A percentile compares a stretch with the other conserved stretches of the same genome.
Conservation (phyloP, 23 red algal species). For the Pyropia haitanensis region DNA sequence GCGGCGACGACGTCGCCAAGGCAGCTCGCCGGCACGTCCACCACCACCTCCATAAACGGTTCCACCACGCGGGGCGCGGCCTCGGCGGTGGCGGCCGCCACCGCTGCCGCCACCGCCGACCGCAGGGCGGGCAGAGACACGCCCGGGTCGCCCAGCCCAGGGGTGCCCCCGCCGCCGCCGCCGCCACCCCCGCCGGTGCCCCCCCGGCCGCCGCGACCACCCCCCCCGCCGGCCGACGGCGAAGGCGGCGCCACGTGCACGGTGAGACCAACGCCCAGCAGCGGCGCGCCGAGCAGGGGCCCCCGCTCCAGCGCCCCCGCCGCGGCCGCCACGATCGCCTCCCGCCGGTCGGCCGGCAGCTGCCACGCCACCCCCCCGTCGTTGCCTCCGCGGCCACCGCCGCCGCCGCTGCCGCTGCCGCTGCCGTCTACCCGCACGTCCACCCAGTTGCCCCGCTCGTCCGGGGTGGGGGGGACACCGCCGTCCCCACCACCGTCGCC, state of each 20-base stretch:
- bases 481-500: slow-evolving; percentile 8
- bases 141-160: slow-evolving; percentile 16
- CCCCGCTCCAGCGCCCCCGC: slow-evolving; percentile 53
- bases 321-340: slow-evolving; percentile 16
- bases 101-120: slow-evolving; percentile 18
- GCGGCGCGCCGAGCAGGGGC: slow-evolving; percentile 30
- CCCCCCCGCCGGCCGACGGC: background rate
- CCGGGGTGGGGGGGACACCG: slow-evolving; percentile 3
- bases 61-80: background rate
- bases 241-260: slow-evolving; percentile 10
- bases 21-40: background rate
- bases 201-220: slow-evolving; percentile 3
- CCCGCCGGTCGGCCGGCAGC: background rate
- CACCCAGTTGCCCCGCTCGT: background rate
- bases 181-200: slow-evolving; percentile 56
- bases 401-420: too few relatives aligned
- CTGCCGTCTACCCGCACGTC: too few relatives aligned
- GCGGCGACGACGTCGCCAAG: slow-evolving; percentile 48
- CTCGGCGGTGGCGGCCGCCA: slow-evolving; percentile 11
- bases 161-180: slow-evolving; percentile 28
- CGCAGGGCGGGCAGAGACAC: slow-evolving; percentile 37
- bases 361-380: background rate
- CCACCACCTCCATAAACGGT: slow-evolving; percentile 1
- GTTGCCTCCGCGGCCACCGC: too few relatives aligned
- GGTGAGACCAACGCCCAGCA: slow-evolving; percentile 19